Base-by-base conservation (phyloP, 148 eudicot species). In the Cornus suecica region DNA sequence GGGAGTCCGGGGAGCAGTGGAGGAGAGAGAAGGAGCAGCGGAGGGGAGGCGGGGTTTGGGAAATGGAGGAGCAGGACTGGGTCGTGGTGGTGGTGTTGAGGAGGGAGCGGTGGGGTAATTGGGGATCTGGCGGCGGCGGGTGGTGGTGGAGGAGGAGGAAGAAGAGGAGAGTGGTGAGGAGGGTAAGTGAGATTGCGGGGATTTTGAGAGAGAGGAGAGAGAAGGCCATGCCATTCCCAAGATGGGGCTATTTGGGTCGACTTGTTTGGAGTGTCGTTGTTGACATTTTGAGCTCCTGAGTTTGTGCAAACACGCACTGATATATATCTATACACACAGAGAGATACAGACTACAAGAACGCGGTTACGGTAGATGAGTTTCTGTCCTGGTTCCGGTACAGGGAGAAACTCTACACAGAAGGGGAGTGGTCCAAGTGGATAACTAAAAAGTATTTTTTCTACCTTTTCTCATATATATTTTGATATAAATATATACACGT, bases 211-310 rank as follows among this genome's bases (percentile, higher is more conserved):
- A 54, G 3, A 61, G 31, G 77, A 81, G 26, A 26, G 82, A 76
- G 87, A 80, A 29, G 73, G 88, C 88, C 93, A 91, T 91, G 89
- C 92, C 95, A 91, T 89, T 64, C 54, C 54, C 74, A 67, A 18
- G 22, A 37, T 6, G 62, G 9, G 2, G 62, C 62, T 58, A 7
- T 58, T 4, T 58, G 7, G 1, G 24, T 58, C 24, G 2, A 18
- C 62, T 58, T 37, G 9, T 37, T 6, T 37, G 42, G 42, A 37
- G 42, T 37, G 9, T 4, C 5, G 34, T 5, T 32, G 5, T 32
- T 37, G 8, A 37, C 42, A 3, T 3, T 37, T 37, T n/a, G n/a
- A 10, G 42, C 42, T 37, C 7, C 42, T 37, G 42, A 37, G 42
- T 37, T 37, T 5, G 42, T 37, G 42, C 42, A 37, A 37, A 1